Base-by-base conservation (phyloP, 495 filamentous ascomycete species). In the Extremus antarcticus region DNA sequence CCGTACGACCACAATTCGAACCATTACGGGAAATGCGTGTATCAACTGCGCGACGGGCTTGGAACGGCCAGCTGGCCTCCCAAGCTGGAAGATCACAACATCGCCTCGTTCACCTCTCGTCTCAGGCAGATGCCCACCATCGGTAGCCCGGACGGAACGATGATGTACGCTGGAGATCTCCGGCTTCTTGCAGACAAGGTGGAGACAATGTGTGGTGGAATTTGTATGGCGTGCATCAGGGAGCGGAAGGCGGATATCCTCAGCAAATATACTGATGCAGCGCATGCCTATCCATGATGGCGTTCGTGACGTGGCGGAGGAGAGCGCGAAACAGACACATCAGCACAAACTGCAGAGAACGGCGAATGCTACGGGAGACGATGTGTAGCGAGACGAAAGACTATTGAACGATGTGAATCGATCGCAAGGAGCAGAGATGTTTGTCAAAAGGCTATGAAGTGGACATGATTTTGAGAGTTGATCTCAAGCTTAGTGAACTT, bases 221-320 rank as follows among this genome's bases (percentile, higher is more conserved):
- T 56, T 15, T 56, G 54, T 32, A 20, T 56, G 21, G 15, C 24
- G 10, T 51, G 48, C 25, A 25, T 39, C 10, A 51, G 38, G 15
- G 48, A 51, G 25, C 19, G 47, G 22, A 39, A 39, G 9, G 35
- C 35, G n/a, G 35, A 39, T 39, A 9, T 39, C 9, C n/a, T 9
- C n/a, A 9, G 9, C 35, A 39, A 39, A n/a, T 39, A n/a, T n/a
- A n/a, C 9, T 9, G 35, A 39, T n/a, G 35, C 35, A 9, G 35
- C 9, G 35, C 35, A 39, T 39, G n/a, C n/a, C n/a, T n/a, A n/a
- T n/a, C n/a, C n/a, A n/a, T n/a, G n/a, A n/a, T n/a, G n/a, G n/a
- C n/a, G n/a, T n/a, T n/a, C n/a, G n/a, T n/a, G n/a, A n/a, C n/a
- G n/a, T n/a, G n/a, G n/a, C n/a, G n/a, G n/a, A n/a, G n/a, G n/a